A percentile compares a stretch with the other conserved stretches of the same genome.
phyloP scores from a whole-genome alignment of 352 stramenopile genomes.

The Phytophthora europaea region DNA sequence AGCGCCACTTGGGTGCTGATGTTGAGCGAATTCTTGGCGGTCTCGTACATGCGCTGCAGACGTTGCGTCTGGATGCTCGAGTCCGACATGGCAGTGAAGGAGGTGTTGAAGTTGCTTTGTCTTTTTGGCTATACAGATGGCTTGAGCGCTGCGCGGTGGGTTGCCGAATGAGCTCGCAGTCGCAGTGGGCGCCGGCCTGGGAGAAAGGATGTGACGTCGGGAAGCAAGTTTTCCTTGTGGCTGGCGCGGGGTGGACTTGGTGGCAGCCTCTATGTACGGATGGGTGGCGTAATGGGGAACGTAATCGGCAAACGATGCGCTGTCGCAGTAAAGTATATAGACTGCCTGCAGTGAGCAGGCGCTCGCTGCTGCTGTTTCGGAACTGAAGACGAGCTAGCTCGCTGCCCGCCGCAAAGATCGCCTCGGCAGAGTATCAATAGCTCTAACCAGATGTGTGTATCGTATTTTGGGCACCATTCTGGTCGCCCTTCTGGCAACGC shows the following conservation, averaged over 20 bases:
- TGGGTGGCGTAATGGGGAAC: conserved; percentile 32
- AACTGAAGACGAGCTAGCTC: conserved; percentile 30
- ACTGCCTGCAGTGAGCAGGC: conserved; percentile 1
- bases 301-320: conserved; percentile 2
- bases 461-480: conserved; percentile 37
- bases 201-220: conserved; percentile 18
- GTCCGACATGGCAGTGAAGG: conserved; percentile 51
- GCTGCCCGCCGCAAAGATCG: not conserved
- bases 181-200: not conserved
- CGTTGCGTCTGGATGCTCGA: conserved; percentile 58
- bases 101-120: conserved; percentile 7
- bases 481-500: conserved; percentile 34
- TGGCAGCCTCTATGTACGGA: conserved; percentile 35
- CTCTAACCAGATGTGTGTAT: conserved; percentile 34
- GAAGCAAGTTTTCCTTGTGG: conserved; percentile 23
- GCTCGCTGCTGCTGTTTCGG: conserved; percentile 31
- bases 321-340: conserved; percentile 35
- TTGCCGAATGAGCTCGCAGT: conserved; percentile 37
- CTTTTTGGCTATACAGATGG: not conserved
- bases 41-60: conserved; percentile 80
- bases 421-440: conserved; percentile 31
- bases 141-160: conserved; percentile 17
- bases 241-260: conserved; percentile 8
- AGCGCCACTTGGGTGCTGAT: conserved; percentile 83
- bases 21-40: conserved; percentile 81